A percentile compares a stretch with the other conserved stretches of the same genome.
Evolutionary conservation across 257 asterid species (phyloP).

Genomic region (Cordia subcordata): DNA sequence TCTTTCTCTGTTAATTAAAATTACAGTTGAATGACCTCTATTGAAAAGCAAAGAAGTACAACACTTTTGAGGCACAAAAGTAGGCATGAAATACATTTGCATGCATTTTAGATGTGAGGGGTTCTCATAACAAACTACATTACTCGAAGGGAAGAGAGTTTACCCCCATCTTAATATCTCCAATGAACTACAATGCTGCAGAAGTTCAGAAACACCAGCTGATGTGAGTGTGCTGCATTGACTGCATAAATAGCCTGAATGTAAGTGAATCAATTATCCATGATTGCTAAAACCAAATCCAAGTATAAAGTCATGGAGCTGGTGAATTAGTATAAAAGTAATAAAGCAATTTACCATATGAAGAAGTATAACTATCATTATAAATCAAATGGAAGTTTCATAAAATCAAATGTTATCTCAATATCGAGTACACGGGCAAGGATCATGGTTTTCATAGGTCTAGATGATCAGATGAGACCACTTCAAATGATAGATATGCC

Average conservation of each 20-base stretch:
- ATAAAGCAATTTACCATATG: background rate
- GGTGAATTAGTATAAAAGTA: background rate
- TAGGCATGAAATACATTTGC: too few species aligned
- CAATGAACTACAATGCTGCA: slow-evolving; percentile 59
- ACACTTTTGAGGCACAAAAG: too few species aligned
- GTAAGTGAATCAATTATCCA: slow-evolving; percentile 9
- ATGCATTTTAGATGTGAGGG: too few species aligned
- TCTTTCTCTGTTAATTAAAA: too few species aligned
- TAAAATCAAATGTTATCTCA: too few species aligned
- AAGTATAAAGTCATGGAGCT: background rate
- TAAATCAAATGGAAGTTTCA: too few species aligned
- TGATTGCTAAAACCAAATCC: background rate
- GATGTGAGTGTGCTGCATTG: slow-evolving; percentile 65
- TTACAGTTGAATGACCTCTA: too few species aligned
- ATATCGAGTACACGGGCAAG: too few species aligned
- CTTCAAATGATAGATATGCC: background rate
- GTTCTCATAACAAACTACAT: background rate
- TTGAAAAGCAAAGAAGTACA: too few species aligned
- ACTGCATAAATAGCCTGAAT: slow-evolving; percentile 33
- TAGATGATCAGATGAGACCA: too few species aligned
- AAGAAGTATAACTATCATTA: background rate
- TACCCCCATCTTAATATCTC: slow-evolving; percentile 99
- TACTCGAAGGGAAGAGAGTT: slow-evolving; percentile 9
- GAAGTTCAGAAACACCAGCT: slow-evolving; percentile 65
- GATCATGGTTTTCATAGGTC: too few species aligned